Conservation (phyloP, 2,329 filamentous ascomycete genomes). For the Parafenestella ontariensis region DNA sequence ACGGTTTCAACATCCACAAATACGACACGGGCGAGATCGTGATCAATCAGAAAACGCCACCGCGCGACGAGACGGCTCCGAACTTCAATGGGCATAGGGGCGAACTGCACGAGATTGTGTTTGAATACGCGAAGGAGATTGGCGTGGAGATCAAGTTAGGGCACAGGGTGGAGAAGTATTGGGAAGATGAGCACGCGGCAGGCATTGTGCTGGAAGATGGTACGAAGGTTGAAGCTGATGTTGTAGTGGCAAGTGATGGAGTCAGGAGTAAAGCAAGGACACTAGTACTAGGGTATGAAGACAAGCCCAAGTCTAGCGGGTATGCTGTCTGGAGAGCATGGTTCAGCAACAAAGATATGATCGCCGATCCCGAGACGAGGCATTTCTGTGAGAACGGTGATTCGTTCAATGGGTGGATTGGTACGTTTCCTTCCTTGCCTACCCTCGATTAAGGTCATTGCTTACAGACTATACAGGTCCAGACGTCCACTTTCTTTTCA, state of each 20-base stretch:
- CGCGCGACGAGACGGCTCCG: constrained; percentile 56
- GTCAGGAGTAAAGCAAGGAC: constrained; percentile 60
- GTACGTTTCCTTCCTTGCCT: constrained; percentile 13
- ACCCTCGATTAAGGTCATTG: background rate
- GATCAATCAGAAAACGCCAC: constrained; percentile 61
- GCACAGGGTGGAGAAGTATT: constrained; percentile 60
- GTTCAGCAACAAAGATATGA: constrained; percentile 48
- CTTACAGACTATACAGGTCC: constrained; percentile 27
- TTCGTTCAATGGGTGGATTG: constrained; percentile 49
- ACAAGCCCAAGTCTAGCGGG: constrained; percentile 61
- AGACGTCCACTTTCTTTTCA: constrained; percentile 50
- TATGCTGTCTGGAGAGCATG: constrained; percentile 63
- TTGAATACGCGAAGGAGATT: constrained; percentile 63
- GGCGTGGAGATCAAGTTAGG: constrained; percentile 64
- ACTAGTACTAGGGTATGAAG: constrained; percentile 60
- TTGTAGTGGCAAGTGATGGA: constrained; percentile 61
- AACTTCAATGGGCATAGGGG: constrained; percentile 68
- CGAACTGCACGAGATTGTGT: constrained; percentile 66
- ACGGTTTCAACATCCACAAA: constrained; percentile 69
- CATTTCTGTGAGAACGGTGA: constrained; percentile 50
- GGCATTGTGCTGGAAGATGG: constrained; percentile 61
- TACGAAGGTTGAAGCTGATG: constrained; percentile 56
- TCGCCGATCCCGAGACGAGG: constrained; percentile 46
- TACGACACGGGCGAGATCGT: constrained; percentile 66
- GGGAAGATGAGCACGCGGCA: constrained; percentile 60